Base-by-base conservation (phyloP, 176 grass and related monocot genomes). In the Bothriochloa decipiens region DNA sequence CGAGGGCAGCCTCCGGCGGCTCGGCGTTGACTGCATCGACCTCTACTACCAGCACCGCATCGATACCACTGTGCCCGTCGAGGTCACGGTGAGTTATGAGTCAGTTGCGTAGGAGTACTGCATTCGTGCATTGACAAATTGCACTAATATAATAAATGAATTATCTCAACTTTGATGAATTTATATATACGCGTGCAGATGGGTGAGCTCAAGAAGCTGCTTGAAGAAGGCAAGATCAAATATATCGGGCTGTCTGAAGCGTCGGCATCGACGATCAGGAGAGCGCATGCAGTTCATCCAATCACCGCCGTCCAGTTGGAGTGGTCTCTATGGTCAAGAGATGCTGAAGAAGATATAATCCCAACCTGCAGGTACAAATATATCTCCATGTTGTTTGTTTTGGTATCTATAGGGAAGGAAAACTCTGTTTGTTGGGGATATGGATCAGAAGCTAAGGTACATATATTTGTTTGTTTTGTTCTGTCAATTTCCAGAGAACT, bases 31-130 rank as follows among this genome's bases (percentile, higher is more conserved):
- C 40, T 85, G 70, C 84, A 82, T 94, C 8, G 92, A 94, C 78
- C 86, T 94, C 2, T 94, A 94, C 77, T 94, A 89, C 55, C 92
- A 88, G 52, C 89, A 91, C 62, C 86, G 89, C 3, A 37, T 91
- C 5, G 92, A 91, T 61, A 85, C 16, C 8, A 68, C 17, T 9
- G 74, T 87, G 13, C 92, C 92, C 7, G 80, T 89, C 3, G 89
- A 94, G 66, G 50, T 82, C 50, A 92, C 92, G 28, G 92, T 94
- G 50, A 89, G 81, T 65, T 9, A 14, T 37, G 0, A 42, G 8
- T 42, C 7, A 42, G 8, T 42, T 42, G 40, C 8, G 8, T 42
- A 16, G 46, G 14, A 49, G 25, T 47, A 14, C 61, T 14, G 62
- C 2, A 3, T 25, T 53, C 47, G 12, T 46, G 46, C 14, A 13